Base-by-base conservation (phyloP, 2,329 filamentous ascomycete species). In the Colletotrichum tropicicola region DNA sequence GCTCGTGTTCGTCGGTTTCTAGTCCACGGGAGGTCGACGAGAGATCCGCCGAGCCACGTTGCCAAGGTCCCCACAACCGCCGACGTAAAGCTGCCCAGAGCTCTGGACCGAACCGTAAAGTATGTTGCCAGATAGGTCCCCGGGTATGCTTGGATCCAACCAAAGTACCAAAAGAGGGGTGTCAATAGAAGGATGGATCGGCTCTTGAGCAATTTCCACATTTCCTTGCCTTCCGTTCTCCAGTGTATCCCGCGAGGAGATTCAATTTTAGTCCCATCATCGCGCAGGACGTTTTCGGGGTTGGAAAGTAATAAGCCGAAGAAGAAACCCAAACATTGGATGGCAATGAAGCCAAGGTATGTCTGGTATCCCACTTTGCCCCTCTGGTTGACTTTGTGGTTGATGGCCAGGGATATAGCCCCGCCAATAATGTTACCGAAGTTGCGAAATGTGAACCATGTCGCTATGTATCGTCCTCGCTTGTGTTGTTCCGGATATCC, bases 401-500 rank as follows among this genome's bases (percentile, higher is more conserved):
- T 85, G 9, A 86, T 69, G 1, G 78, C 84, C 2, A 86, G 74
- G 19, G 82, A 81, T 65, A 85, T 84, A 2, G 82, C 78, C 3
- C 83, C 83, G 10, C 84, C 83, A 7, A 86, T 78, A 25, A 85
- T 82, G 17, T 79, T 77, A 0, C 79, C 80, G 2, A 75, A 71
- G 13, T 78, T 78, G 17, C 78, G 77, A 48, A 78, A 78, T 5
- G 75, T 76, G 54, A 82, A 74, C 80, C 80, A 83, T 25, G 75
- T 83, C 0, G 87, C 88, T 1, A 91, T 76, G 57, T 86, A 86
- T 17, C 81, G 80, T 0, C 87, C 87, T 62, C 85, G 82, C 25
- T 89, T 88, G 35, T 82, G 82, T 1, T 88, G 85, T 66, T 90
- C 88, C 0, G 89, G 88, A 68, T 91, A 91, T 0, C 85, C 81